Conservation (phyloP, 805 yeast species). For the Zygoascus ofunaensis region DNA sequence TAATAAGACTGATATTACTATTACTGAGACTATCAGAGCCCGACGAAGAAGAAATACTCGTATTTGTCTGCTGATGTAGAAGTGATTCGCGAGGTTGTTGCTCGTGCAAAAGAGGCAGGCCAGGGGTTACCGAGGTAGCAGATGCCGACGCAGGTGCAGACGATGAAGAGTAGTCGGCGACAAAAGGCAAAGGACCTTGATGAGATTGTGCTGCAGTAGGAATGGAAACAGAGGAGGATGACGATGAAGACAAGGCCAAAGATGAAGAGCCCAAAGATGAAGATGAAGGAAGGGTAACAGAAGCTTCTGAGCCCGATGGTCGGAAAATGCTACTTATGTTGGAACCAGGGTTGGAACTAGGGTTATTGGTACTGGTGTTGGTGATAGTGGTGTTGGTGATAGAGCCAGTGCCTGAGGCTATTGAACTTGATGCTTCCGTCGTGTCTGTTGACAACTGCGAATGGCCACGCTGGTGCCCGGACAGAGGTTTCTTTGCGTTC, state of each 20-base stretch:
- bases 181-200: too few relatives aligned
- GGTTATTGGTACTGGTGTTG: slow-evolving; percentile 11
- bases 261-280: slow-evolving; percentile 2
- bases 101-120: background rate
- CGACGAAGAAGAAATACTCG: background rate
- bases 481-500: background rate
- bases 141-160: too few relatives aligned
- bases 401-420: background rate
- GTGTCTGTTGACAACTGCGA: background rate
- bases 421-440: background rate
- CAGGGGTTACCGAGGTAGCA: too few relatives aligned
- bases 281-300: background rate
- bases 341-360: too few relatives aligned
- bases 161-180: too few relatives aligned
- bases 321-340: too few relatives aligned
- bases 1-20: background rate
- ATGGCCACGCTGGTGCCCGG: background rate
- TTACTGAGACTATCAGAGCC: background rate
- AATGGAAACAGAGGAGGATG: too few relatives aligned
- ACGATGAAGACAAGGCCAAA: slow-evolving; percentile 1
- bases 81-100: background rate
- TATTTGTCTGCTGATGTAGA: background rate
- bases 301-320: slow-evolving; percentile 5
- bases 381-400: background rate
- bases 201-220: too few relatives aligned